A percentile compares a stretch with the other conserved stretches of the same genome.
Evolutionary conservation across 176 grass and related monocot species (phyloP).

Genomic region (Guadua angustifolia): DNA sequence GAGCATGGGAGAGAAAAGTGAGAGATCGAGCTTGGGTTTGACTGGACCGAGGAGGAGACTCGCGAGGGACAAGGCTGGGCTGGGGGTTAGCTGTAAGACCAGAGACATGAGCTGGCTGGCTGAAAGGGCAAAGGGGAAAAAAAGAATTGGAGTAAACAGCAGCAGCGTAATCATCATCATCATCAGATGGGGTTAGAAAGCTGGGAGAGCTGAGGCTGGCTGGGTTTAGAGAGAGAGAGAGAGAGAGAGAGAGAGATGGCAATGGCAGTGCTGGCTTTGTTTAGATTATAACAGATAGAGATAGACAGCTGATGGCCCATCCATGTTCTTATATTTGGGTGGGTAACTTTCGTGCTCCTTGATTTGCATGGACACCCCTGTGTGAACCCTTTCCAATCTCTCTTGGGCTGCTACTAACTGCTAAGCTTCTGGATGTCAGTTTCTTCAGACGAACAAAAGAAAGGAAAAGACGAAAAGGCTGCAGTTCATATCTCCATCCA

Average conservation of each 20-base stretch:
- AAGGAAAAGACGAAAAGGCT: not conserved
- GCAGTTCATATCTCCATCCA: not conserved
- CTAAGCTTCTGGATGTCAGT: not conserved
- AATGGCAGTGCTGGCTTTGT: not conserved
- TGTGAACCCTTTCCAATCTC: not conserved
- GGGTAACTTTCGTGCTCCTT: not conserved
- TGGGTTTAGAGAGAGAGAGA: not conserved
- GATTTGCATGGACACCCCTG: not conserved
- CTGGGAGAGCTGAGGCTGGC: not conserved
- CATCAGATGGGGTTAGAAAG: slow-evolving; percentile 45
- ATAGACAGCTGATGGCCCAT: not conserved
- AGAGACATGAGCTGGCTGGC: slow-evolving; percentile 65
- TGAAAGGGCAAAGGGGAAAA: slow-evolving; percentile 4
- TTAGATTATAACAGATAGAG: not conserved
- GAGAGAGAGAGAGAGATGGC: not conserved
- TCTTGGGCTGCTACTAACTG: not conserved
- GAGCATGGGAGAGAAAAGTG: not conserved
- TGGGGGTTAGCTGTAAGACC: slow-evolving; percentile 71
- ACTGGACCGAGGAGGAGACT: slow-evolving; percentile 43
- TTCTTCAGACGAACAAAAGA: not conserved
- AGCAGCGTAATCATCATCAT: slow-evolving; percentile 44
- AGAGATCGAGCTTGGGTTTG: slow-evolving; percentile 30
- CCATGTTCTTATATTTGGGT: not conserved
- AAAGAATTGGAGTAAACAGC: not conserved
- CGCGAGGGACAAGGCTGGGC: slow-evolving; percentile 48